These are phyloP conservation scores for Fomitopsis serialis DNA, from an alignment of 768 basidiomycete species.

Conservation along the genomic window DNA sequence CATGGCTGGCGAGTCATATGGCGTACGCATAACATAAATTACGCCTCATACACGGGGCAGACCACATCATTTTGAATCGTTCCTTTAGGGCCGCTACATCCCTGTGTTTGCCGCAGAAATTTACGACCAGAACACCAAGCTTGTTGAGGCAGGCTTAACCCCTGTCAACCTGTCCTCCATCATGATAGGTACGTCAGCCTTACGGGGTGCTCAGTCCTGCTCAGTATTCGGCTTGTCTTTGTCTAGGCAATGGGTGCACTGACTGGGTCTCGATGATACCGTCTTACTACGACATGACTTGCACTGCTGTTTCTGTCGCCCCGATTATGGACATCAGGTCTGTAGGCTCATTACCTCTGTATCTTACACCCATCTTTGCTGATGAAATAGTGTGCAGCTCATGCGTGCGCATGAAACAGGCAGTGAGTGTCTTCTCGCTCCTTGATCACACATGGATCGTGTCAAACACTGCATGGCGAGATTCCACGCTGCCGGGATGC, in stretches of 20 bases:
- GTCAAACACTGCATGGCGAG: too few species aligned
- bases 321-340: conserved; percentile 44
- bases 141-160: conserved; percentile 38
- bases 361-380: too few species aligned
- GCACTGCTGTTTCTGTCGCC: conserved; percentile 35
- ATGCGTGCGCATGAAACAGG: conserved; percentile 40
- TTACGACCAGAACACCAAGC: conserved; percentile 41
- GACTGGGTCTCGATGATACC: conserved; percentile 33
- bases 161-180: conserved; percentile 46
- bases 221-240: too few species aligned
- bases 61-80: conserved; percentile 27
- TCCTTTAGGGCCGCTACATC: conserved; percentile 43
- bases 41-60: too few species aligned
- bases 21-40: conserved; percentile 28
- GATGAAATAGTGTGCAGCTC: conserved; percentile 20
- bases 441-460: too few species aligned
- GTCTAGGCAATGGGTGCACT: conserved; percentile 47
- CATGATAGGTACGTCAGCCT: conserved; percentile 37
- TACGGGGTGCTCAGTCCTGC: too few species aligned
- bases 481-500: conserved; percentile 40
- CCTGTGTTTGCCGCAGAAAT: conserved; percentile 45
- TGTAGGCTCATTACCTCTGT: neutral
- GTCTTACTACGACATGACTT: conserved; percentile 50
- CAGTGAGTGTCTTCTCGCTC: too few species aligned
- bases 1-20: conserved; percentile 45